Base-by-base conservation (phyloP, 768 basidiomycete genomes). In the Rhizopogon rudus region DNA sequence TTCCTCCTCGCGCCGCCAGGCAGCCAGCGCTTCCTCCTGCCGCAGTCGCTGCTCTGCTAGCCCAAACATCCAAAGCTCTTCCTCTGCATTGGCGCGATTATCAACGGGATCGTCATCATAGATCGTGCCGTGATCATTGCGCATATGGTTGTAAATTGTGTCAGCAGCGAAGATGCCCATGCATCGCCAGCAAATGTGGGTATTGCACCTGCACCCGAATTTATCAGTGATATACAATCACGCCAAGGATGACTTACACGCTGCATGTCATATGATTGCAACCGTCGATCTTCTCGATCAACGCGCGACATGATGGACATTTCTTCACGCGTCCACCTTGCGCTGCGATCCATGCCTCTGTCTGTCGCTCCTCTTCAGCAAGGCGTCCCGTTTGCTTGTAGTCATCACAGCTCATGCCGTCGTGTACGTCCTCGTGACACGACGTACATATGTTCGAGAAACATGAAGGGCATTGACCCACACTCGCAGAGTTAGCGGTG, bases 251-350 rank as follows among this genome's bases (percentile, higher is more conserved):
- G 2, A 29, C 66, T 14, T 52, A 68, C 67, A 41, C 71, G 0
- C 73, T 75, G 68, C 90, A 92, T 14, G 78, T 81, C 76, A 92
- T 83, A 67, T 92, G 90, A 67, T 91, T 87, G 63, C 90, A 92
- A 0, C 90, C 90, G 53, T 81, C 84, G 14, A 68, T 61, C 48
- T 84, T 82, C 70, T 91, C 87, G 56, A 92, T 90, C 14, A 75
- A 74, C 16, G 83, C 77, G 44, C 77, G 77, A 67, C 90, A 92
- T 2, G 75, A 77, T 0, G 90, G 90, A 60, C 90, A 92, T 33
- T 75, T 74, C 70, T 89, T 89, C 49, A 90, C 86, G 55, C 83
- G 60, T 22, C 67, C 67, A 0, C 54, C 81, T 61, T 87, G 81
- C 20, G 69, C 65, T 51, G 67, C 71, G 51, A 79, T 78, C 90